Conservation (phyloP, 805 yeast species). For the Debaryomyces castellii region DNA sequence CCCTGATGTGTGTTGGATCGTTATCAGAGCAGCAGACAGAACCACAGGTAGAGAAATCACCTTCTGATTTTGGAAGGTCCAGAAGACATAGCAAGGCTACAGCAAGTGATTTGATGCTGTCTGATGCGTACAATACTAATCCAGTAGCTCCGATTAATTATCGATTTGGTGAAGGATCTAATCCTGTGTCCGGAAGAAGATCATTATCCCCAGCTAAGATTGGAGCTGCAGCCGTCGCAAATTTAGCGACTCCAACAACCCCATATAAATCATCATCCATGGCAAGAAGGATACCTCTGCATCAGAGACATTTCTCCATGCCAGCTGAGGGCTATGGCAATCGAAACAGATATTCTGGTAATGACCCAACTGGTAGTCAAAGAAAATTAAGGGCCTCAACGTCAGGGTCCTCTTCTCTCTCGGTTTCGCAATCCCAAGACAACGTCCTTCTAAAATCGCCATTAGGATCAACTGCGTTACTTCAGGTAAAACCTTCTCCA, state of each 20-base stretch:
- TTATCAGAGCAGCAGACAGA: constrained; percentile 12
- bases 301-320: constrained; percentile 45
- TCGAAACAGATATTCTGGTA: background rate
- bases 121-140: constrained; percentile 25
- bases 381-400: background rate
- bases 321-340: constrained; percentile 26
- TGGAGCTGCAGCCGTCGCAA: constrained; percentile 72
- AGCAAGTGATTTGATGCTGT: constrained; percentile 1
- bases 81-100: background rate
- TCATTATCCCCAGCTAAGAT: constrained; percentile 68
- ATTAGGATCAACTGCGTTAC: constrained; percentile 29
- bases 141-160: constrained; percentile 34
- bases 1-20: constrained; percentile 51
- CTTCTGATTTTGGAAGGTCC: constrained; percentile 9
- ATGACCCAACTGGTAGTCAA: background rate
- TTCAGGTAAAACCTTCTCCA: constrained; percentile 43
- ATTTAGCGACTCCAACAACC: constrained; percentile 35
- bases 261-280: constrained; percentile 20
- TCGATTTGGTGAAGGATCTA: constrained; percentile 34
- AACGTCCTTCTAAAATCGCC: constrained; percentile 13
- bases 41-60: constrained; percentile 5
- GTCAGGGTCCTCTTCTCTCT: background rate
- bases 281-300: constrained; percentile 17
- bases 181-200: constrained; percentile 21
- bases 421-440: constrained; percentile 3